phyloP scores from a whole-genome alignment of 306 rosid species.

The Cucurbita argyrosperma region DNA sequence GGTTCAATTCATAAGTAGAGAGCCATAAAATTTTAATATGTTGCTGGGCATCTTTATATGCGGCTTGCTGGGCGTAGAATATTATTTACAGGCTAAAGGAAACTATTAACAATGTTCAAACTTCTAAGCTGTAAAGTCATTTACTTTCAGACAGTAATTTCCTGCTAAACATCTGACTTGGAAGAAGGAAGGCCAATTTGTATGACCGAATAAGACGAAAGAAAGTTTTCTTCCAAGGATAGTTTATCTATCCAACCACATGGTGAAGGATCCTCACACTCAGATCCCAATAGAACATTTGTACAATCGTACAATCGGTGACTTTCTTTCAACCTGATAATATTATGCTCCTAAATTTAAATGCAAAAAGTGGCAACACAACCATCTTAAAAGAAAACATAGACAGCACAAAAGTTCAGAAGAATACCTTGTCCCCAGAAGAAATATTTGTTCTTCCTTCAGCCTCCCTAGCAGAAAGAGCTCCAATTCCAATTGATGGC shows the following conservation, averaged over 20 bases:
- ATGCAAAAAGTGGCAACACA: too few relatives aligned
- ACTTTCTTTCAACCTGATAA: neutral
- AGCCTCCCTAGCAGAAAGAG: slow-evolving; percentile 89
- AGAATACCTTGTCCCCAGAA: slow-evolving; percentile 77
- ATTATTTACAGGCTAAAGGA: neutral
- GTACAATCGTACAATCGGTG: neutral
- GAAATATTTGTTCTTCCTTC: slow-evolving; percentile 90
- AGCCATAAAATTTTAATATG: neutral
- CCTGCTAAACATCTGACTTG: neutral
- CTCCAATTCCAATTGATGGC: slow-evolving; percentile 88
- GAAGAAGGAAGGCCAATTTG: neutral
- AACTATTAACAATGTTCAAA: neutral
- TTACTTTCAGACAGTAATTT: neutral
- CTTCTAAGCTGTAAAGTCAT: neutral
- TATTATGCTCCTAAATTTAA: neutral
- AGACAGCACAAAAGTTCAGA: neutral
- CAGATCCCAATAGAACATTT: neutral
- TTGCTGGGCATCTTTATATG: neutral
- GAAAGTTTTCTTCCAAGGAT: neutral
- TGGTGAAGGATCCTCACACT: neutral
- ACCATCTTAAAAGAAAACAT: too few relatives aligned
- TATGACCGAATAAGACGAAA: neutral
- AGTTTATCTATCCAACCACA: neutral
- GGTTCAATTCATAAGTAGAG: neutral
- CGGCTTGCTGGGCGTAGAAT: neutral